Conservation (phyloP, 2,329 filamentous ascomycete species). For the Talaromyces marneffei region DNA sequence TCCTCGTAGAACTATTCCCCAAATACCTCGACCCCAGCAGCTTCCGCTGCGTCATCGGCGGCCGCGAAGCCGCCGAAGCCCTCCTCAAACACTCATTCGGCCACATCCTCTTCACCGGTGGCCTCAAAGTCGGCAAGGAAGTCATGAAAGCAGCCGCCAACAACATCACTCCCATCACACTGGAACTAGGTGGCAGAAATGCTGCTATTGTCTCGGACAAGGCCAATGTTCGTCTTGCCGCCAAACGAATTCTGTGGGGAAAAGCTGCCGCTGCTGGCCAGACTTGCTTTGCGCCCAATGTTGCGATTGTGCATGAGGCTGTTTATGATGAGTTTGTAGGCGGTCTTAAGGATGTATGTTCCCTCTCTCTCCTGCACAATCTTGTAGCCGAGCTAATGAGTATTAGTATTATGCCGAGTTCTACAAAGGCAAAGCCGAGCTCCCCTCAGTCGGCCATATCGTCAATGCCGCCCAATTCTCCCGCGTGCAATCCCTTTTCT, state of each 20-base stretch:
- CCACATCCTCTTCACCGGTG: constrained; percentile 8
- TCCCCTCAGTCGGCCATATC: not conserved
- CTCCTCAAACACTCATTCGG: constrained; percentile 3
- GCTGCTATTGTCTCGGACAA: constrained; percentile 3
- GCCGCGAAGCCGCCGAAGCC: constrained; percentile 1
- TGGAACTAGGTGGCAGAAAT: constrained; percentile 9
- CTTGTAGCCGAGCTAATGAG: not conserved
- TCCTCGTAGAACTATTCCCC: constrained; percentile 5
- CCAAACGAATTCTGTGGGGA: not conserved
- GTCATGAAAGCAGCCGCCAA: constrained; percentile 4
- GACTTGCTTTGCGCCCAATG: constrained; percentile 11
- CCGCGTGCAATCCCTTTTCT: not conserved
- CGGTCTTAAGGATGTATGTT: not conserved
- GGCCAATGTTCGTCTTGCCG: constrained; percentile 8
- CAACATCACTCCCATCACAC: constrained; percentile 1
- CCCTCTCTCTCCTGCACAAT: not conserved
- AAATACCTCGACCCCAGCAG: constrained; percentile 6
- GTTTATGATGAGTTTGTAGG: not conserved
- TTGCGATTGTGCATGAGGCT: constrained; percentile 9
- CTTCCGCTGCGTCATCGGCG: constrained; percentile 6
- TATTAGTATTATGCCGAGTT: not conserved
- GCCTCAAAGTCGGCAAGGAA: constrained; percentile 4
- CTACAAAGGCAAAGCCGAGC: not conserved
- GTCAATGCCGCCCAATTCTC: constrained; percentile 1
- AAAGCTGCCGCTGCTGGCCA: constrained; percentile 9